Percentiles rank a stretch among this genome's conserved stretches.
These are phyloP conservation scores for Brassica juncea DNA, from an alignment of 345 rosid genomes.

Conservation along the genomic window DNA sequence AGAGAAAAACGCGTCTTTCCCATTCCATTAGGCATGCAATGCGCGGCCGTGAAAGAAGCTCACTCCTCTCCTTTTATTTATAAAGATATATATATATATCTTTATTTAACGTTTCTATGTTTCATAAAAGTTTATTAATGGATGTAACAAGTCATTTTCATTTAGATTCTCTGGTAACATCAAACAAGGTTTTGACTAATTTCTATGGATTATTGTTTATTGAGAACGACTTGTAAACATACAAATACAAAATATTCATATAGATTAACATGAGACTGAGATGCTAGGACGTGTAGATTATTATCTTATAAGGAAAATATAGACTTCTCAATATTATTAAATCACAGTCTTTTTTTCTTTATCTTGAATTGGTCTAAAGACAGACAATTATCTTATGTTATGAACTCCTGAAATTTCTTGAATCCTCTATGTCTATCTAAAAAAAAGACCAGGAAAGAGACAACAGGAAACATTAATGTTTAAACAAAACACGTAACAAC, in stretches of 20 bases:
- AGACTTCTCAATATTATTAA: background rate
- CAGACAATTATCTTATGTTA: slow-evolving; percentile 21
- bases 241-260: background rate
- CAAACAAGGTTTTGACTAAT: slow-evolving; percentile 25
- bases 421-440: slow-evolving; percentile 21
- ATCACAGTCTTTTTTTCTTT: background rate
- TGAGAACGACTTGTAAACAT: background rate
- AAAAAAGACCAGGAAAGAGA: slow-evolving; percentile 25
- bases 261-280: background rate
- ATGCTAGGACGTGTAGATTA: background rate
- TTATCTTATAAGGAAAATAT: background rate
- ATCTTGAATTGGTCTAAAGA: background rate
- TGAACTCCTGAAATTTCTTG: slow-evolving; percentile 12
- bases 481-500: slow-evolving; percentile 39
- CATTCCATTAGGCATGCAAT: slow-evolving; percentile 40
- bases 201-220: slow-evolving; percentile 6
- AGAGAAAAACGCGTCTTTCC: slow-evolving; percentile 42
- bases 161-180: slow-evolving; percentile 29
- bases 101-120: background rate
- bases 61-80: slow-evolving; percentile 15
- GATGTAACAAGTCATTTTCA: slow-evolving; percentile 36
- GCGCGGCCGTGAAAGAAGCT: slow-evolving; percentile 45
- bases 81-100: background rate
- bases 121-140: slow-evolving; percentile 3
- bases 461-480: slow-evolving; percentile 30